Evolutionary conservation across 2,329 filamentous ascomycete species (phyloP).

Genomic region (Fusarium nematophilum): DNA sequence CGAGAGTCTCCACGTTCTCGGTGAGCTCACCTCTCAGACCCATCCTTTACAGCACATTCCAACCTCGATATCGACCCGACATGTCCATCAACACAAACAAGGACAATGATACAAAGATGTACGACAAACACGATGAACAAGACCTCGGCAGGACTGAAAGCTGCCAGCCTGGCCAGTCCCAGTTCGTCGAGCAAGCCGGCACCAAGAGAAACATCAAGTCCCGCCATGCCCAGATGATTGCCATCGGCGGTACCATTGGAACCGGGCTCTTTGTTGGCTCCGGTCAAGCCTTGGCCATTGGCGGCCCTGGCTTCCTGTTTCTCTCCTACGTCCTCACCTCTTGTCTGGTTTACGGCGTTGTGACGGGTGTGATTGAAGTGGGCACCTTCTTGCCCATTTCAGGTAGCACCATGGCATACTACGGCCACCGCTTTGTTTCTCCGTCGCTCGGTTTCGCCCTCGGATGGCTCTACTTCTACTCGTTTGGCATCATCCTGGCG

Average conservation of each 20-base stretch:
- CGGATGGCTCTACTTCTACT: constrained; percentile 59
- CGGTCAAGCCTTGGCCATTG: constrained; percentile 24
- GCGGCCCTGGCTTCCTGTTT: constrained; percentile 54
- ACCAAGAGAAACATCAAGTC: constrained; percentile 13
- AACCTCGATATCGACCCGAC: too few species aligned
- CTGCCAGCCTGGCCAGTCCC: too few species aligned
- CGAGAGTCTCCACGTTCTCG: too few species aligned
- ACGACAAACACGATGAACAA: too few species aligned
- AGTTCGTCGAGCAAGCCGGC: too few species aligned
- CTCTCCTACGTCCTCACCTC: constrained; percentile 62
- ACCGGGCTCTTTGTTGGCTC: constrained; percentile 18
- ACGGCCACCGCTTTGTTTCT: constrained; percentile 43
- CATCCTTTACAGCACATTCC: too few species aligned
- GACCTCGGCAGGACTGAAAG: too few species aligned
- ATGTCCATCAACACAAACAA: too few species aligned
- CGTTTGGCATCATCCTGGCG: constrained; percentile 20
- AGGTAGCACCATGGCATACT: constrained; percentile 38
- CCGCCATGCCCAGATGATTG: constrained; percentile 51
- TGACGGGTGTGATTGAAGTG: constrained; percentile 54
- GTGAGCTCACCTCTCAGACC: too few species aligned
- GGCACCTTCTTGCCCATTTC: constrained; percentile 42
- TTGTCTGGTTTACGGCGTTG: constrained; percentile 66
- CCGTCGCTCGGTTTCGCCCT: constrained; percentile 51
- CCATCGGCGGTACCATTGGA: constrained; percentile 16
- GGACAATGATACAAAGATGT: too few species aligned